Evolutionary conservation across 202 grass and related monocot genomes (phyloP).

Genomic region (Carex arenaria): DNA sequence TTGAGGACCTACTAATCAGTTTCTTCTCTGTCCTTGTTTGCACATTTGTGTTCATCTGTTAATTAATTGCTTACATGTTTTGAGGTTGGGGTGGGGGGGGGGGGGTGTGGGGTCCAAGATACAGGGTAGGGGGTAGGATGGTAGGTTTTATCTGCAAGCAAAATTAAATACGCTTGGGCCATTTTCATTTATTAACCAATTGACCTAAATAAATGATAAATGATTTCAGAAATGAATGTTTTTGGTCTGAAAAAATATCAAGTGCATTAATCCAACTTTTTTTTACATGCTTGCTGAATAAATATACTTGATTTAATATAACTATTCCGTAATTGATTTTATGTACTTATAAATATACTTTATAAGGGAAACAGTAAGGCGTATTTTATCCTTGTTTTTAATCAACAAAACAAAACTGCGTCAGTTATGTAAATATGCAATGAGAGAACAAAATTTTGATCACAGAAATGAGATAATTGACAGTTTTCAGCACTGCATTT

Average conservation of each 20-base stretch:
- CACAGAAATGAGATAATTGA: not conserved
- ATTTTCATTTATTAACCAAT: not conserved
- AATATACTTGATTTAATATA: not conserved
- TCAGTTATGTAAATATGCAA: too few relatives aligned
- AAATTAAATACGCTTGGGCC: not conserved
- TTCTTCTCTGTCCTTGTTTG: not conserved
- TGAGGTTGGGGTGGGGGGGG: not conserved
- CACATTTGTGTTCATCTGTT: slow-evolving; percentile 1
- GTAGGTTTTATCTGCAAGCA: not conserved
- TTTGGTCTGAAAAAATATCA: not conserved
- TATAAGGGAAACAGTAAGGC: not conserved
- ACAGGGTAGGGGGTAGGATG: not conserved
- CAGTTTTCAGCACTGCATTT: not conserved
- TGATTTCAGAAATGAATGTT: not conserved
- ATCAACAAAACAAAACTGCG: not conserved
- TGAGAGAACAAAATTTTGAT: not conserved
- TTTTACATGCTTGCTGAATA: not conserved
- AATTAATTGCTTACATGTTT: not conserved
- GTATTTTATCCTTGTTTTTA: not conserved
- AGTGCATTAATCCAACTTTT: not conserved
- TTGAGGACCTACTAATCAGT: slow-evolving; percentile 4
- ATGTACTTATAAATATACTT: not conserved
- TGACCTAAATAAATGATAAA: slow-evolving; percentile 3
- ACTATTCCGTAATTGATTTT: not conserved
- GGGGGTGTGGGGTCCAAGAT: not conserved